Evolutionary conservation across 2,329 filamentous ascomycete species (phyloP).

Genomic region (Microcera coccophila): DNA sequence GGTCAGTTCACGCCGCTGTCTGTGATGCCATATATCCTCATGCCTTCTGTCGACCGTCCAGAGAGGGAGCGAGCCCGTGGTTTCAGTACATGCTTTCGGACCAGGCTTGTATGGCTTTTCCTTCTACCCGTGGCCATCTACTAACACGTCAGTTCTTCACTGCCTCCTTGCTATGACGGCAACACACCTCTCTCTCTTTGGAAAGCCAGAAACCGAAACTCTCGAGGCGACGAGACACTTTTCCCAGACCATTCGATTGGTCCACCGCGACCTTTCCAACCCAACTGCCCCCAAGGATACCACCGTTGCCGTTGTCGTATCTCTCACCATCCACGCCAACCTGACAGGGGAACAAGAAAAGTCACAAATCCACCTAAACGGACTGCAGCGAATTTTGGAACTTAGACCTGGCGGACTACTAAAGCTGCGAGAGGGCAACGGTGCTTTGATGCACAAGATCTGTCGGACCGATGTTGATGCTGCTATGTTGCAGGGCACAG

Average conservation of each 20-base stretch:
- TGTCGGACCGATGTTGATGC: conserved; percentile 13
- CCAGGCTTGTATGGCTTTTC: conserved; percentile 10
- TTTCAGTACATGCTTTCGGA: conserved; percentile 17
- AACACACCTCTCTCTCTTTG: conserved; percentile 16
- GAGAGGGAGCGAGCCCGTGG: conserved; percentile 11
- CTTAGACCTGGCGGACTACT: conserved; percentile 7
- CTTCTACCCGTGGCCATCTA: neutral
- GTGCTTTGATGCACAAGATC: conserved; percentile 14
- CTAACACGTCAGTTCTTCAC: conserved; percentile 13
- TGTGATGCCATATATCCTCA: conserved; percentile 15
- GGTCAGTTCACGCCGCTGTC: conserved; percentile 13
- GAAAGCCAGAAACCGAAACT: conserved; percentile 14
- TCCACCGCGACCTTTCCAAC: conserved; percentile 12
- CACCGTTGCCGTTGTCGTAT: conserved; percentile 18
- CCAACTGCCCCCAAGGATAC: conserved; percentile 7
- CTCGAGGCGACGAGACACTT: conserved; percentile 20
- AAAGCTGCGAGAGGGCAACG: conserved; percentile 8
- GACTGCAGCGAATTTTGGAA: conserved; percentile 6
- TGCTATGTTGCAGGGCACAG: conserved; percentile 4
- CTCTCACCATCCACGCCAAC: conserved; percentile 18
- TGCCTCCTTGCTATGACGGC: conserved; percentile 20
- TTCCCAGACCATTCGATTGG: conserved; percentile 16
- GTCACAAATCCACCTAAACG: conserved; percentile 13
- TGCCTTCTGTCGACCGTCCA: conserved; percentile 15
- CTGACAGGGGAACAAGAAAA: conserved; percentile 7